Evolutionary conservation across 208 protist genomes (phyloP), one percentile per base, ranked within the genome.

Genomic region (Wallacemonas sp.): DNA sequence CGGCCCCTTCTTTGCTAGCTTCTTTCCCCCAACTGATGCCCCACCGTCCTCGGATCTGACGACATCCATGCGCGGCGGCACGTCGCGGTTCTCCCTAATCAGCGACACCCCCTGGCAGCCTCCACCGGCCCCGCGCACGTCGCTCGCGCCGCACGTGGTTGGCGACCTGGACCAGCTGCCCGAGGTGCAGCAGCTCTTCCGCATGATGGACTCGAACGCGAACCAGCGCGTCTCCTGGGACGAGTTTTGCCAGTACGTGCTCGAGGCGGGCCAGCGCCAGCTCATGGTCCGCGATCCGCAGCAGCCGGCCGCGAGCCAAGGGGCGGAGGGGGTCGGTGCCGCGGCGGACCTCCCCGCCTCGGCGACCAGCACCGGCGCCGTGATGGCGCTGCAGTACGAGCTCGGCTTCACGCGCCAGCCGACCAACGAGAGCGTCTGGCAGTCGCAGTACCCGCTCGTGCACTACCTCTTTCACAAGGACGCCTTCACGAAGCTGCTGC

Each of bases 391-490:
- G 31, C 31, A 57, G 39, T 44, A 71, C 50, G 49, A 57, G 0
- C 57, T 89, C 14, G 68, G 63, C 42, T 89, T 87, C 63, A 67
- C 75, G 1, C 63, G 45, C 33, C 39, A 46, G 1, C 87, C 91
- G 11, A 71, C 70, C 2, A 92, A 92, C 72, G 67, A 65, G 3
- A 87, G 76, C 71, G 67, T 65, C 3, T 96, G 86, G 86, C 78
- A 82, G 54, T 50, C 74, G 26, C 61, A 77, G 50, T 89, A 86
- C 72, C 88, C 91, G 10, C 70, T 87, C 18, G 83, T 94, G 2
- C 82, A 84, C 38, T 73, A 86, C 59, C 77, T 96, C 42, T 94
- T 88, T 54, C 91, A 96, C 78, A 76, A 74, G 29, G 67, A 84
- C 50, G 70, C 85, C 23, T 86, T 96, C 52, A 82, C 71, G 4